These are phyloP conservation scores for Butyriboletus regius DNA, from an alignment of 1,284 basidiomycete species.

Conservation along the genomic window DNA sequence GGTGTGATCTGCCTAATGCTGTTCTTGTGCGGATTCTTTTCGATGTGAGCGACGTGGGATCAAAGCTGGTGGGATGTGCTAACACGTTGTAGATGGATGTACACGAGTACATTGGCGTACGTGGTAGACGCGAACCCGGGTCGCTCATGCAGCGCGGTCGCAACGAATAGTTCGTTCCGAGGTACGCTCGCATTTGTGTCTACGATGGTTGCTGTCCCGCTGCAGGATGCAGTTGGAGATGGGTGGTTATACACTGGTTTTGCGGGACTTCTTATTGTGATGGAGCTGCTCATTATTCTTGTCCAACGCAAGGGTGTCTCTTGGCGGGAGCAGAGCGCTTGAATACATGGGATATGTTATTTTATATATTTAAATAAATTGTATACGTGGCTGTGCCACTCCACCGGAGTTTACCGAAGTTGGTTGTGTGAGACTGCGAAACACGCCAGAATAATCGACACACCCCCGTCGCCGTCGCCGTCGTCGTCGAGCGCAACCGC, in stretches of 20 bases:
- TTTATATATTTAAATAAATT: conserved; percentile 14
- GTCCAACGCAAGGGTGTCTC: conserved; percentile 42
- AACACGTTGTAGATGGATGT: conserved; percentile 50
- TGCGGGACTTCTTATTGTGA: conserved; percentile 53
- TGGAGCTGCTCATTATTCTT: conserved; percentile 47
- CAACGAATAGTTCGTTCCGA: conserved; percentile 64
- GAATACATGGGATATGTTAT: not conserved
- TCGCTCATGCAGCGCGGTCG: conserved; percentile 62
- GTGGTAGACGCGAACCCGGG: conserved; percentile 73
- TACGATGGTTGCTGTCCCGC: conserved; percentile 59
- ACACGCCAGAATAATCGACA: conserved; percentile 26
- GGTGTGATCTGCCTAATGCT: conserved; percentile 57
- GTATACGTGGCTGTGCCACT: conserved; percentile 17
- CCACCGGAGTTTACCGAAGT: conserved; percentile 18
- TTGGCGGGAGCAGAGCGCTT: conserved; percentile 35
- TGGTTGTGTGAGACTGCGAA: conserved; percentile 23
- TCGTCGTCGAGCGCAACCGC: conserved; percentile 14
- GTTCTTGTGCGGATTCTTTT: conserved; percentile 61
- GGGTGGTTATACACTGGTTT: conserved; percentile 74
- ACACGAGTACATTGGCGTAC: conserved; percentile 65
- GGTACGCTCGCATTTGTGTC: conserved; percentile 65
- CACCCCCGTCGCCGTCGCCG: not conserved
- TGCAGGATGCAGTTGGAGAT: conserved; percentile 56
- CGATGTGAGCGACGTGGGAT: conserved; percentile 46
- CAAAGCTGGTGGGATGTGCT: conserved; percentile 11